Percentiles rank a stretch among this genome's conserved stretches.
Conservation (phyloP, 2,329 filamentous ascomycete genomes). For the Venturia asperata region DNA sequence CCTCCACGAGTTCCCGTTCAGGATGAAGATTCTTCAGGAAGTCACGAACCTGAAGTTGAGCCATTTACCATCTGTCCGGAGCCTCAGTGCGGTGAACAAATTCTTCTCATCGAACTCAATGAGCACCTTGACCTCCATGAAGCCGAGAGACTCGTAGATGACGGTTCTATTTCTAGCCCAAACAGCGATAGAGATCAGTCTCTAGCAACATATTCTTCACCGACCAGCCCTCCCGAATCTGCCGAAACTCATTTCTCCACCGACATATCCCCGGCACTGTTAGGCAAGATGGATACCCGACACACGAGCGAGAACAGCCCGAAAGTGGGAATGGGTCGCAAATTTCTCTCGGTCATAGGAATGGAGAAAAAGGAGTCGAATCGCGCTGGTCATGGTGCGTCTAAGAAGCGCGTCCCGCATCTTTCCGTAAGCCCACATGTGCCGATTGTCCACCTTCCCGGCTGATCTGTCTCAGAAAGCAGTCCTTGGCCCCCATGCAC, state of each 20-base stretch:
- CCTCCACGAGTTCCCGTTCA: constrained; percentile 7
- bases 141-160: constrained; percentile 30
- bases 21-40: constrained; percentile 22
- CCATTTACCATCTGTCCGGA: constrained; percentile 36
- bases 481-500: constrained; percentile 43
- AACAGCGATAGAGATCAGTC: neutral
- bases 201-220: constrained; percentile 3
- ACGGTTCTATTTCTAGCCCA: constrained; percentile 15
- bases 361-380: constrained; percentile 11
- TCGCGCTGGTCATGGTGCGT: neutral
- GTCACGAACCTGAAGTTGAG: constrained; percentile 16
- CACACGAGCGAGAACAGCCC: neutral
- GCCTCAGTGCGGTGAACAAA: constrained; percentile 37
- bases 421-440: neutral
- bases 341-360: constrained; percentile 14
- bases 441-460: constrained; percentile 1
- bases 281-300: neutral
- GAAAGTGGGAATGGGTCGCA: constrained; percentile 12
- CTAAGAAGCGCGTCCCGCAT: neutral
- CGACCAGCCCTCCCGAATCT: neutral
- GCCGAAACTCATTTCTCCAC: constrained; percentile 13
- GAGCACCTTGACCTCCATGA: constrained; percentile 42
- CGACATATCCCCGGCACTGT: constrained; percentile 8
- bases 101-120: constrained; percentile 37
- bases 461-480: constrained; percentile 29